Base-by-base conservation (phyloP, 805 yeast species). In the Hanseniaspora valbyensis region DNA sequence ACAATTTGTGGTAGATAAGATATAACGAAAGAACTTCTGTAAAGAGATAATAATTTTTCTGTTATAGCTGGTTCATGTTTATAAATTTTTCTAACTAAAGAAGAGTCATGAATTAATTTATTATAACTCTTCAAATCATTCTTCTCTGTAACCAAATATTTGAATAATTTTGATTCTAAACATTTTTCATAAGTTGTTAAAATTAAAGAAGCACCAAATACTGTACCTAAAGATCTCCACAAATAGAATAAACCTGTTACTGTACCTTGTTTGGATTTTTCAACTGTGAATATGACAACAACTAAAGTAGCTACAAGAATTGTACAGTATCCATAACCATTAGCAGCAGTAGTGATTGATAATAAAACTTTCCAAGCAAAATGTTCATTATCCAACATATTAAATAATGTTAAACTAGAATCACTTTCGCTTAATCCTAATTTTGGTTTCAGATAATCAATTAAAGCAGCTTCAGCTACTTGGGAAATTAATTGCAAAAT, bases 221-320 rank as follows among this genome's bases (percentile, higher is more conserved):
- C 73, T 42, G 69, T 68, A 18, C 77, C 78, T 45, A 71, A 61
- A 3, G 78, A 72, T 54, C 77, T 64, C 65, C 74, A 73, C 46
- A 73, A 57, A 53, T 73, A 73, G 56, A 70, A 72, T 62, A 73
- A 66, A 39, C 77, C 76, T 0, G 74, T 72, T 44, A 72, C 70
- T 2, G 72, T 63, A 13, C 75, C 76, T 57, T 73, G 78, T 51
- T 69, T 66, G 25, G 70, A 66, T 48, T 64, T 60, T 5, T 74
- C 74, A 28, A 71, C 70, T 18, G 67, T 63, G 43, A 69, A 73
- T 14, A 73, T 73, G 33, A 70, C 72, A 45, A 72, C 61, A 0
- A 83, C 80, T 34, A 80, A 72, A 0, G 86, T 80, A 40, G 82
- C 65, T 58, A 80, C 74, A 9, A 76, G 64, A 1, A 82, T 60